phyloP scores from a whole-genome alignment of 2,329 filamentous ascomycete genomes.

The Tolypocladium pustulatum region DNA sequence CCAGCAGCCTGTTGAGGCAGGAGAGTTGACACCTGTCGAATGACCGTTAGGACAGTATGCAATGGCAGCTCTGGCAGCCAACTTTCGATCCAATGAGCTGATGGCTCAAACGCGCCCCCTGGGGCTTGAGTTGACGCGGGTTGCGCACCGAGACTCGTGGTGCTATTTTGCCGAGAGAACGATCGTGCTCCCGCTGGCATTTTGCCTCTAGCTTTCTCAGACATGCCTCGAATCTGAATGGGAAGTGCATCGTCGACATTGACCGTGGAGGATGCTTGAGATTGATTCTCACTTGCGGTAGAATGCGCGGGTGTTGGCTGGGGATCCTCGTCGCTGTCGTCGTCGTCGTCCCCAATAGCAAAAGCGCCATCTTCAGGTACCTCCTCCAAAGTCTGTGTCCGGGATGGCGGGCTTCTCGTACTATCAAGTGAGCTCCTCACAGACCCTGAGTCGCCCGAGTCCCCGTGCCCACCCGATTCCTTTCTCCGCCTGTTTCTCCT shows the following conservation, averaged over 20 bases:
- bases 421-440: conserved; percentile 58
- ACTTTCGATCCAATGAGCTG: conserved; percentile 76
- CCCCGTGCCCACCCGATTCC: conserved; percentile 42
- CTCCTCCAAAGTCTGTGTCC: conserved; percentile 17
- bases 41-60: conserved; percentile 72
- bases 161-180: conserved; percentile 87
- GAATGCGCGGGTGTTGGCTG: conserved; percentile 50
- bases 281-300: conserved; percentile 52
- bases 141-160: conserved; percentile 63
- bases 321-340: conserved; percentile 42
- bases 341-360: conserved; percentile 79
- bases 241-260: conserved; percentile 69
- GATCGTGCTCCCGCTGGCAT: conserved; percentile 75
- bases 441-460: conserved; percentile 37
- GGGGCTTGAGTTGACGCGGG: conserved; percentile 46
- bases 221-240: conserved; percentile 80
- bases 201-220: conserved; percentile 92
- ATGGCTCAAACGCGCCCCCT: conserved; percentile 62
- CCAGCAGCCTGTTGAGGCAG: conserved; percentile 40
- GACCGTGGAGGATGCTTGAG: conserved; percentile 58
- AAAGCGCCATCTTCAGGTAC: conserved; percentile 63
- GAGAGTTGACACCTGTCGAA: conserved; percentile 52
- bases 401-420: conserved; percentile 45
- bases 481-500: conserved; percentile 62
- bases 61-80: conserved; percentile 90